Conservation (phyloP, 345 rosid species). For the Rhodamnia argentea region DNA sequence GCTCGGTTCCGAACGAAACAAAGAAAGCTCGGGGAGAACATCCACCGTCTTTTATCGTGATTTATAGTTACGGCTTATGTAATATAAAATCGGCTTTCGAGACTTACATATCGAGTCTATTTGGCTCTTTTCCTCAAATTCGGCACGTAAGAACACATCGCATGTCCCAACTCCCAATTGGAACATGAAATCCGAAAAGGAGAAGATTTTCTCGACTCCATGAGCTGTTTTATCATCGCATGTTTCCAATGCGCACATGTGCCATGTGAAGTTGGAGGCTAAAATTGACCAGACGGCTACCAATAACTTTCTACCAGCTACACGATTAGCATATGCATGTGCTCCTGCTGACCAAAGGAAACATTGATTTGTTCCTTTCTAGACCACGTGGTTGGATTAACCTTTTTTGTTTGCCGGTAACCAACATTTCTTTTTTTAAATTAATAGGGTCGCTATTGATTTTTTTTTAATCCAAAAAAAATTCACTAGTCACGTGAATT, state of each 20-base stretch:
- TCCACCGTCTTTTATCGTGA: not conserved
- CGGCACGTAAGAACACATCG: not conserved
- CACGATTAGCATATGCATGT: not conserved
- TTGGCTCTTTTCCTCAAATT: not conserved
- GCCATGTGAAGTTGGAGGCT: not conserved
- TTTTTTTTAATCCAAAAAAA: not conserved
- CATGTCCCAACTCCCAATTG: too few relatives aligned
- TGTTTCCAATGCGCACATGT: too few relatives aligned
- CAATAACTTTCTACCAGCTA: not conserved
- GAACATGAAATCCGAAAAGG: not conserved
- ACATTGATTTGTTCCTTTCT: not conserved
- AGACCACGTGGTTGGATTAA: not conserved
- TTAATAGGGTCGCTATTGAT: not conserved
- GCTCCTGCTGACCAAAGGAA: not conserved
- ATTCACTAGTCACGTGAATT: not conserved
- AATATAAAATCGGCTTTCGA: not conserved
- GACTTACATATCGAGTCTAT: not conserved
- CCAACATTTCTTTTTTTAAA: not conserved
- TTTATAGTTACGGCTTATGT: not conserved
- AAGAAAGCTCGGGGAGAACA: not conserved
- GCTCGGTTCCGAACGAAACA: not conserved
- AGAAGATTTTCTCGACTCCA: not conserved
- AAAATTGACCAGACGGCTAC: not conserved
- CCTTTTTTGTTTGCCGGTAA: not conserved
- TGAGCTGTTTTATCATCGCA: not conserved